A percentile compares a stretch with the other conserved stretches of the same genome.
These are phyloP conservation scores for Ophiostoma triangulosporum DNA, from an alignment of 2,329 filamentous ascomycete genomes.

Conservation along the genomic window DNA sequence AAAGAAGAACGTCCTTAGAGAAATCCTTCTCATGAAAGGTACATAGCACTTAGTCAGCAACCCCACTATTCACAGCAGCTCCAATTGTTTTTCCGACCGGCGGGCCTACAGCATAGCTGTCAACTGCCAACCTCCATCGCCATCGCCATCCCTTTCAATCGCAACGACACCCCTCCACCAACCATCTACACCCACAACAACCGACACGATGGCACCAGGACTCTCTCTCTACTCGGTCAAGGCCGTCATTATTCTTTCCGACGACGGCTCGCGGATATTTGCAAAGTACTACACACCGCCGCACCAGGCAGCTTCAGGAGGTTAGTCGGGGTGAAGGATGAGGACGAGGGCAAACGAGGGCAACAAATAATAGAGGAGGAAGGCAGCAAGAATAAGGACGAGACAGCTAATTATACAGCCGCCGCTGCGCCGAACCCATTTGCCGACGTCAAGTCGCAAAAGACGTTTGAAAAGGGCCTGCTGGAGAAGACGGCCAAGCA, in stretches of 20 bases:
- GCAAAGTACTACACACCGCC: conserved; percentile 76
- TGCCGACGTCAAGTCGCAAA: conserved; percentile 81
- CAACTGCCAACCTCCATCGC: not conserved
- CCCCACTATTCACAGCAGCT: not conserved
- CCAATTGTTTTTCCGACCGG: conserved; percentile 11
- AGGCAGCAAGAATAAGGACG: not conserved
- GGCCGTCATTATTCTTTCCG: conserved; percentile 47
- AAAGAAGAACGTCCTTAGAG: too few relatives aligned
- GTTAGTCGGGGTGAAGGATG: not conserved
- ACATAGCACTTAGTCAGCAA: not conserved
- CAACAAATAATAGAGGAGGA: not conserved
- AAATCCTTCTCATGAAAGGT: too few relatives aligned
- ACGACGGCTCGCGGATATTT: conserved; percentile 84
- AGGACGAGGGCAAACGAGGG: not conserved
- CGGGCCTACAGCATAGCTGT: conserved; percentile 7
- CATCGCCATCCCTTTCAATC: not conserved
- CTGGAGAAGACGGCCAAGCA: conserved; percentile 92
- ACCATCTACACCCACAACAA: not conserved
- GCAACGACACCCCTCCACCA: not conserved
- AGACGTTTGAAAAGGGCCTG: conserved; percentile 90
- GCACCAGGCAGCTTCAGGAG: conserved; percentile 27
- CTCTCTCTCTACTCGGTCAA: conserved; percentile 17
- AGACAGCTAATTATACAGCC: not conserved
- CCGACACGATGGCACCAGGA: conserved; percentile 15
- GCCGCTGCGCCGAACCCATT: conserved; percentile 42